These are phyloP conservation scores for Fusarium xyrophilum DNA, from an alignment of 2,329 filamentous ascomycete species.

Conservation along the genomic window DNA sequence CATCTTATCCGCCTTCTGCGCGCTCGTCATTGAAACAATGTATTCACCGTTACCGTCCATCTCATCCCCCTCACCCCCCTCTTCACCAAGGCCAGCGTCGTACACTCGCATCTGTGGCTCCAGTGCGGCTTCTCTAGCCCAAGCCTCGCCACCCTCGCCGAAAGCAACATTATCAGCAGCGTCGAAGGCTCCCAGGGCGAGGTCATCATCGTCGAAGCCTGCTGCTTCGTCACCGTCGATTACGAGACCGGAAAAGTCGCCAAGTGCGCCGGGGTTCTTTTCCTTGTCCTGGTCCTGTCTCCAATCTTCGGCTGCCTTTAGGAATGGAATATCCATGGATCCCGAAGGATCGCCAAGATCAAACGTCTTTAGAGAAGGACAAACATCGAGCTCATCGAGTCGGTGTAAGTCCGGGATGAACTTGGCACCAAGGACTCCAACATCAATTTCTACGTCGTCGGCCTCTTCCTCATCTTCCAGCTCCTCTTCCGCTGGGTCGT, in stretches of 20 bases:
- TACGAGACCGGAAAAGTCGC: slow-evolving; percentile 79
- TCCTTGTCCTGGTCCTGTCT: slow-evolving; percentile 72
- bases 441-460: slow-evolving; percentile 73
- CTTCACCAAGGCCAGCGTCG: slow-evolving; percentile 68
- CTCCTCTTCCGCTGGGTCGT: slow-evolving; percentile 43
- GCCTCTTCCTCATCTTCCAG: slow-evolving; percentile 54
- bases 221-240: slow-evolving; percentile 85
- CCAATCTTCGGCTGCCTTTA: slow-evolving; percentile 90
- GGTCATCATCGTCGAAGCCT: slow-evolving; percentile 76
- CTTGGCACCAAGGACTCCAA: slow-evolving; percentile 73
- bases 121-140: slow-evolving; percentile 87
- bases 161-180: slow-evolving; percentile 79
- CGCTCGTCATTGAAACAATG: slow-evolving; percentile 77
- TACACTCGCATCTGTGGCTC: slow-evolving; percentile 87
- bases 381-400: slow-evolving; percentile 88
- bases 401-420: slow-evolving; percentile 84
- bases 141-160: slow-evolving; percentile 93
- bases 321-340: slow-evolving; percentile 87
- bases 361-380: slow-evolving; percentile 92
- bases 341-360: slow-evolving; percentile 87
- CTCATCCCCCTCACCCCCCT: slow-evolving; percentile 49
- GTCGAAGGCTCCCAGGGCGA: slow-evolving; percentile 74
- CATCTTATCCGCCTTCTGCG: slow-evolving; percentile 67
- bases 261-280: slow-evolving; percentile 59
- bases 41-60: slow-evolving; percentile 71